Percentiles rank a stretch among this genome's conserved stretches.
Evolutionary conservation across 768 basidiomycete genomes (phyloP).

Genomic region (Arthromyces matolae): DNA sequence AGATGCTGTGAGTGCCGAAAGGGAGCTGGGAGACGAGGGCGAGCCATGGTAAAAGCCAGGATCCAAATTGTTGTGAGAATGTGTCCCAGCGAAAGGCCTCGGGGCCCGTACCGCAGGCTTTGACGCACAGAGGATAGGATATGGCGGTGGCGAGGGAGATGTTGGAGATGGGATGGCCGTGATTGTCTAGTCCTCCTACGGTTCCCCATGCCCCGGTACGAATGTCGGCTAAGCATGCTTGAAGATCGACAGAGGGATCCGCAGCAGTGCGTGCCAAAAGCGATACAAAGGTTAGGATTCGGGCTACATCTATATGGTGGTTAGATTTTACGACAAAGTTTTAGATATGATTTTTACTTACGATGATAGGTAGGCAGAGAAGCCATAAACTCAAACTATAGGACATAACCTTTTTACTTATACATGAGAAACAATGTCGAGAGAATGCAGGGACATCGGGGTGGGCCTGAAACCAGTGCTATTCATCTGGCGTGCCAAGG

Average conservation of each 20-base stretch:
- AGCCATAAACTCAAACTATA: no score
- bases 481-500: no score
- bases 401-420: no score
- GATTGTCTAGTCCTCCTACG: constrained; percentile 13
- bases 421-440: not conserved
- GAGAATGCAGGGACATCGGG: not conserved
- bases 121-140: constrained; percentile 21
- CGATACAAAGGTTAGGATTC: not conserved
- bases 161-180: constrained; percentile 14
- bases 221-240: constrained; percentile 3
- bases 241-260: constrained; percentile 3
- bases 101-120: constrained; percentile 17
- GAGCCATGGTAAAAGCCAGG: constrained; percentile 42
- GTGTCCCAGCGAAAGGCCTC: constrained; percentile 23
- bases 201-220: constrained; percentile 6
- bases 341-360: not conserved
- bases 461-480: not conserved
- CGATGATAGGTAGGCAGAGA: not conserved
- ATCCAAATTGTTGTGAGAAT: constrained; percentile 32
- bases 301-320: not conserved
- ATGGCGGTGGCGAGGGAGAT: constrained; percentile 21
- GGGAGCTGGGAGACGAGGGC: constrained; percentile 41
- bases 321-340: not conserved
- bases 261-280: not conserved
- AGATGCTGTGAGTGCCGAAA: constrained; percentile 30